A percentile compares a stretch with the other conserved stretches of the same genome.
Conservation (phyloP, 805 yeast species). For the Metschnikowia hibisci region DNA sequence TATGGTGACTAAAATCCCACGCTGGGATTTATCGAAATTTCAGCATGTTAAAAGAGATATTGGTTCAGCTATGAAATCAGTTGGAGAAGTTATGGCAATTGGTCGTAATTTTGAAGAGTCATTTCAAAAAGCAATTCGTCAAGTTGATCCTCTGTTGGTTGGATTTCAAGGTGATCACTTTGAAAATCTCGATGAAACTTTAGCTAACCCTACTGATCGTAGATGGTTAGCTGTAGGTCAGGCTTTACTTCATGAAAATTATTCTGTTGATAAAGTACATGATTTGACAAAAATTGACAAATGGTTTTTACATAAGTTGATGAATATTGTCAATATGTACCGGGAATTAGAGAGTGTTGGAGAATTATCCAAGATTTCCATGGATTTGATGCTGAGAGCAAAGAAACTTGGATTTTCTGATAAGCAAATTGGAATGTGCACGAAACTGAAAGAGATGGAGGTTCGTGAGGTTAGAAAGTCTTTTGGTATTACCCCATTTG, state of each 20-base stretch:
- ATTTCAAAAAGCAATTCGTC: conserved; percentile 95
- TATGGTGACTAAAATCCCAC: conserved; percentile 94
- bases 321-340: conserved; percentile 90
- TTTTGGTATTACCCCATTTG: conserved; percentile 83
- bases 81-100: conserved; percentile 98
- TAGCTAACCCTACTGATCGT: conserved; percentile 88
- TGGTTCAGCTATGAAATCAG: conserved; percentile 97
- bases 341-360: conserved; percentile 67
- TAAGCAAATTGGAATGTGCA: conserved; percentile 80
- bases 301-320: conserved; percentile 91
- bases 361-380: conserved; percentile 51
- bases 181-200: conserved; percentile 72
- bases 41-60: conserved; percentile 91
- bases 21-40: conserved; percentile 97
- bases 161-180: conserved; percentile 87
- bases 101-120: conserved; percentile 98
- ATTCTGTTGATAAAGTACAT: conserved; percentile 88
- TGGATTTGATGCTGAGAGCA: conserved; percentile 69
- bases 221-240: conserved; percentile 98
- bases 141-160: conserved; percentile 83
- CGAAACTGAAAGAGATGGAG: conserved; percentile 69
- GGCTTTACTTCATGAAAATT: conserved; percentile 87
- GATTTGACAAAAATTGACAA: conserved; percentile 89
- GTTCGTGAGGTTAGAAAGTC: conserved; percentile 80
- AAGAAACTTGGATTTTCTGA: conserved; percentile 95